Conservation (phyloP, 192 early-diverging fungal genomes). For the Funneliformis mosseae region DNA sequence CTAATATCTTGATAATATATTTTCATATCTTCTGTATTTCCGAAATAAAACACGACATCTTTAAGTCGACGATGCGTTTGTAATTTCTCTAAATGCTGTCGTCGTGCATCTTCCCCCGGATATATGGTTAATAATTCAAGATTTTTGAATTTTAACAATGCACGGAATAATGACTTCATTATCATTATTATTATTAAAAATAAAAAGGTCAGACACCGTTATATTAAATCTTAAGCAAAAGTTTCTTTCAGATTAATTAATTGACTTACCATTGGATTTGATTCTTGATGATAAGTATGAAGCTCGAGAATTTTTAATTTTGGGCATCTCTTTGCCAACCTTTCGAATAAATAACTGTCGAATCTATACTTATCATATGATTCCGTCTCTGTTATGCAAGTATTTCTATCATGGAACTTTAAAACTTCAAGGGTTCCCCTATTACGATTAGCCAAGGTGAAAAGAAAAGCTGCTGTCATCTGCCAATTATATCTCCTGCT, state of each 20-base stretch:
- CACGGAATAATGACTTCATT: background rate
- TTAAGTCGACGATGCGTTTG: constrained; percentile 21
- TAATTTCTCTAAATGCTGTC: constrained; percentile 16
- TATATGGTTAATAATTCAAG: constrained; percentile 8
- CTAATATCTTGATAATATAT: background rate
- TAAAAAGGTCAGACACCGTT: background rate
- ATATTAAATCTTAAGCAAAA: background rate
- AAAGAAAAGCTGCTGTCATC: constrained; percentile 20
- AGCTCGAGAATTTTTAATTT: constrained; percentile 2
- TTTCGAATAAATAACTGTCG: background rate
- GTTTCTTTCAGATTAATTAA: background rate
- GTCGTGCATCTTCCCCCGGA: background rate
- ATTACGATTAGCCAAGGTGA: constrained; percentile 19
- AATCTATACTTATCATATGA: constrained; percentile 9
- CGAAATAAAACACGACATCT: background rate
- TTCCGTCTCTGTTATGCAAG: constrained; percentile 1
- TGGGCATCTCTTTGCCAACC: background rate
- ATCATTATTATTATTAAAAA: background rate
- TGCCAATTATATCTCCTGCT: constrained; percentile 17
- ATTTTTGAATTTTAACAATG: background rate
- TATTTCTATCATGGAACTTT: constrained; percentile 16
- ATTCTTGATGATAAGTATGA: constrained; percentile 21
- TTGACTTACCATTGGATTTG: background rate
- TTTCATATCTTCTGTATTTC: constrained; percentile 11
- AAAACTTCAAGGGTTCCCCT: constrained; percentile 9